Evolutionary conservation across 495 filamentous ascomycete species (phyloP), one percentile per base, ranked within the genome.

Genomic region (Gamarada debralockiae): DNA sequence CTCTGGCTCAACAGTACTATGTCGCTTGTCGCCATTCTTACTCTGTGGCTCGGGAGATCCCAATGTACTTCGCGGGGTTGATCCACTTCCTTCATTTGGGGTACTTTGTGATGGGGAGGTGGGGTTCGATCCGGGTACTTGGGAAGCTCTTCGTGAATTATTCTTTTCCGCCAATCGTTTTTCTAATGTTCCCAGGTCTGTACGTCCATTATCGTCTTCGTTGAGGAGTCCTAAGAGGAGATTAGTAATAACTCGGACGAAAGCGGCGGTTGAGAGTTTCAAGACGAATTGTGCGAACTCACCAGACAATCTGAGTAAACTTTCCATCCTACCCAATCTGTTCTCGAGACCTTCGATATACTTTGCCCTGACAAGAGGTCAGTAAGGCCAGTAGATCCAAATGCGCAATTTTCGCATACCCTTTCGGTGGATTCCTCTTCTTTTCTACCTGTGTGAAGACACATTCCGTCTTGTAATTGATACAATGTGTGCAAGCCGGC

Each of bases 261-360:
- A 39, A 14, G 36, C 36, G 14, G 14, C 3, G 14, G 7, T 7
- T 39, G 5, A 39, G 14, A 13, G 36, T 39, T 6, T 39, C 36
- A 13, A 14, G 36, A 3, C 14, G 36, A 9, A 29, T 4, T 27
- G 20, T 40, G n/a, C 12, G 41, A 21, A 70, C 52, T 33, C 36
- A 64, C 93, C 93, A 29, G 90, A 95, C 34, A 97, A 73, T 59
- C 86, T 82, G 52, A 98, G 72, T 45, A 98, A 66, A 25, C 85
- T 87, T 71, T 98, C 93, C 92, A 98, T 96, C 52, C 93, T 80
- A 12, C 86, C 90, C 20, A 98, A 73, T 23, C 93, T 83, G 64
- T 98, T 98, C 72, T 98, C 93, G 31, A 98, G 74, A 2, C 91
- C 92, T 68, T 98, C 93, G 61, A 97, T 97, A 68, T 98, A 98